A percentile compares a stretch with the other conserved stretches of the same genome.
Conservation (phyloP, 2,329 filamentous ascomycete species). For the Leptographium wingfieldii region DNA sequence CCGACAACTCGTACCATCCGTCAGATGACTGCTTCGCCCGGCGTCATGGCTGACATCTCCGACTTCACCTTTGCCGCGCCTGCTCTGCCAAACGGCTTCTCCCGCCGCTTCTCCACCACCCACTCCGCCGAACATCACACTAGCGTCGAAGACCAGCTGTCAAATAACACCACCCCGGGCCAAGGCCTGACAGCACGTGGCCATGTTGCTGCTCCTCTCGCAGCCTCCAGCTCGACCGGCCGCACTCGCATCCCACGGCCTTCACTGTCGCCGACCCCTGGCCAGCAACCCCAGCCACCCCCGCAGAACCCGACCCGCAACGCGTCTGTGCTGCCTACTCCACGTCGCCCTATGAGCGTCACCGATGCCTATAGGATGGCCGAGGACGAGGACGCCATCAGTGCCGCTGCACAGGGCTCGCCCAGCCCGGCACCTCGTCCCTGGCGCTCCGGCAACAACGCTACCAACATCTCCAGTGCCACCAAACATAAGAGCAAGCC, state of each 20-base stretch:
- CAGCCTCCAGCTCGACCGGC: background rate
- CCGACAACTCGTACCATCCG: background rate
- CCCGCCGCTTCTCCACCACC: background rate
- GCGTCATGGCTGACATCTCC: constrained; percentile 7
- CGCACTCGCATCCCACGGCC: constrained; percentile 20
- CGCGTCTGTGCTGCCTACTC: background rate
- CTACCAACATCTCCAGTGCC: constrained; percentile 1
- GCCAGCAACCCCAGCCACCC: constrained; percentile 2
- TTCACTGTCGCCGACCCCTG: constrained; percentile 11
- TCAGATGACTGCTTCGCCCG: constrained; percentile 1
- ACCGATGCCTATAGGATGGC: constrained; percentile 29
- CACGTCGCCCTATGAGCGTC: constrained; percentile 24
- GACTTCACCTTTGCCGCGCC: constrained; percentile 1
- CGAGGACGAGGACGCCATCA: constrained; percentile 19
- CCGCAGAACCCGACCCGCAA: background rate
- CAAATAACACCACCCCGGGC: background rate
- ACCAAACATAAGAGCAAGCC: background rate
- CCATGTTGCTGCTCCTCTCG: background rate
- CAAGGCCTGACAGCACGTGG: background rate
- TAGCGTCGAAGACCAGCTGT: background rate
- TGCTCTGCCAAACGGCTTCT: constrained; percentile 1
- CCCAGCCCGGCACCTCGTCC: constrained; percentile 38
- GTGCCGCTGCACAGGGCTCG: constrained; percentile 21
- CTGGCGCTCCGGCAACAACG: constrained; percentile 24
- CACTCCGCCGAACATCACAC: background rate